phyloP scores from a whole-genome alignment of 495 filamentous ascomycete genomes.

The Talaromyces thailandensis region DNA sequence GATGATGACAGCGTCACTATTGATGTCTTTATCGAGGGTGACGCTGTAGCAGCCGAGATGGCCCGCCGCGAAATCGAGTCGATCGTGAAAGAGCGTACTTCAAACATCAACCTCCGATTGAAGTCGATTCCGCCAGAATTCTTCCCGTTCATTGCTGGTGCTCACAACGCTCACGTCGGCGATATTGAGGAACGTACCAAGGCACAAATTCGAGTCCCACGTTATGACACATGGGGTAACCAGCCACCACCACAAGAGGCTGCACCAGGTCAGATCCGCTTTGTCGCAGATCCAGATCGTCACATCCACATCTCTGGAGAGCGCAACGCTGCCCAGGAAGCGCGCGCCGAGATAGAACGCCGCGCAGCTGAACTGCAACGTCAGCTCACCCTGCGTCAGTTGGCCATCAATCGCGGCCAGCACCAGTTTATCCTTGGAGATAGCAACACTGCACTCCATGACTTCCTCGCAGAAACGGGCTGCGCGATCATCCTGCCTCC shows the following conservation, averaged over 20 bases:
- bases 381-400: slow-evolving; percentile 59
- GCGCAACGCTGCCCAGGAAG: slow-evolving; percentile 69
- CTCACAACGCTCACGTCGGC: slow-evolving; percentile 57
- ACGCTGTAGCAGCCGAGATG: slow-evolving; percentile 71
- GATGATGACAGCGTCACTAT: slow-evolving; percentile 74
- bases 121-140: slow-evolving; percentile 81
- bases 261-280: slow-evolving; percentile 54
- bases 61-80: slow-evolving; percentile 72
- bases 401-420: slow-evolving; percentile 65
- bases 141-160: slow-evolving; percentile 89
- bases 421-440: slow-evolving; percentile 91
- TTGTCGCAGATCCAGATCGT: slow-evolving; percentile 53
- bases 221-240: slow-evolving; percentile 62
- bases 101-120: slow-evolving; percentile 67
- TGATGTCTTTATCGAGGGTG: slow-evolving; percentile 82
- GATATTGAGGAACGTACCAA: slow-evolving; percentile 63
- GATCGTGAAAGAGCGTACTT: slow-evolving; percentile 78
- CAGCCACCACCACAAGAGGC: slow-evolving; percentile 63
- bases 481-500: slow-evolving; percentile 79
- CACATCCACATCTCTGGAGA: slow-evolving; percentile 84
- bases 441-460: slow-evolving; percentile 62
- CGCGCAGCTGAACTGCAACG: slow-evolving; percentile 62
- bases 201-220: slow-evolving; percentile 69
- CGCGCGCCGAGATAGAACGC: slow-evolving; percentile 68
- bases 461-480: slow-evolving; percentile 84